phyloP scores from a whole-genome alignment of 2,329 filamentous ascomycete genomes.

The Ophiostoma angusticollis region DNA sequence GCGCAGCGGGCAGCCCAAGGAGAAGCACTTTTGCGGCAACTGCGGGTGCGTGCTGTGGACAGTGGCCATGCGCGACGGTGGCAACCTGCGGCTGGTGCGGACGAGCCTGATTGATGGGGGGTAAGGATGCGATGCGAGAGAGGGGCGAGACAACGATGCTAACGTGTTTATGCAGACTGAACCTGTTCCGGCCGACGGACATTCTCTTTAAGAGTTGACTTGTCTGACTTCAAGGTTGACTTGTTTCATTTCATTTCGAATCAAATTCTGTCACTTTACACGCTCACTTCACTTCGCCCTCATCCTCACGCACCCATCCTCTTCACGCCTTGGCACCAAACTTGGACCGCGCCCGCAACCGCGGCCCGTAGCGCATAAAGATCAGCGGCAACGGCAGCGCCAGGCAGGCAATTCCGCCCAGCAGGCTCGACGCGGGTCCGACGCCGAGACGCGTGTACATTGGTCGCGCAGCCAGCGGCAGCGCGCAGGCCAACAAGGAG shows the following conservation, averaged over 20 bases:
- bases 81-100: conserved; percentile 13
- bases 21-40: conserved; percentile 15
- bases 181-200: conserved; percentile 11
- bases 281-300: background rate
- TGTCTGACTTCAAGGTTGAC: background rate
- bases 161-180: conserved; percentile 1
- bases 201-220: conserved; percentile 7
- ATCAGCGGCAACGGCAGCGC: conserved; percentile 36
- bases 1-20: conserved; percentile 14
- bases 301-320: background rate
- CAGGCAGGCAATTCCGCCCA: conserved; percentile 27
- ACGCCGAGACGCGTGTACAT: conserved; percentile 39
- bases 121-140: no score
- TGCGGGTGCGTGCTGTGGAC: conserved; percentile 15
- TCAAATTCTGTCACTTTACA: background rate
- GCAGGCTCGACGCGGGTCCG: conserved; percentile 13
- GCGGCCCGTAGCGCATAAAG: conserved; percentile 10
- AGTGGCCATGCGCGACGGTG: conserved; percentile 12
- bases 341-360: conserved; percentile 9
- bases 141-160: no score
- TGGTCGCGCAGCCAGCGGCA: conserved; percentile 44
- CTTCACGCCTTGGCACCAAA: conserved; percentile 9
- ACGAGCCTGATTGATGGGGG: conserved; percentile 13
- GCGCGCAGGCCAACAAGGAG: conserved; percentile 41
- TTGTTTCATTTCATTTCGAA: background rate